phyloP scores from a whole-genome alignment of 768 basidiomycete species.

The Kwoniella newhampshirensis region DNA sequence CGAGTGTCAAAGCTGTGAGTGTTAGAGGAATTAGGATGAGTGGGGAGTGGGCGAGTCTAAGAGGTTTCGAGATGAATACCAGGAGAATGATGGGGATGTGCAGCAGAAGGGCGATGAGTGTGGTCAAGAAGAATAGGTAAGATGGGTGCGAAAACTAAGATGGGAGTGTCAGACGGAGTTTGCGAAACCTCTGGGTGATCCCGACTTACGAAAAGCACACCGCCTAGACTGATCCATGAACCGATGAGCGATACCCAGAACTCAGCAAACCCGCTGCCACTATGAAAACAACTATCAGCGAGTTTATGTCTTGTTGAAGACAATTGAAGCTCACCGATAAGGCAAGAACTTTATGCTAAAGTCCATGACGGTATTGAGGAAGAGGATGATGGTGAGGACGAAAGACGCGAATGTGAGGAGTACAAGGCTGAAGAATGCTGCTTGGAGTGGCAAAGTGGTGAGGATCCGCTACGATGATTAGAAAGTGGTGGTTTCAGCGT shows the following conservation, averaged over 20 bases:
- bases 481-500: background rate
- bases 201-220: constrained; percentile 44
- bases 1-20: constrained; percentile 36
- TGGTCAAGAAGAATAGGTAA: constrained; percentile 51
- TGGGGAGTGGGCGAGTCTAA: constrained; percentile 38
- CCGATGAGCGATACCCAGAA: constrained; percentile 50
- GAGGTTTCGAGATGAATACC: constrained; percentile 36
- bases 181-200: background rate
- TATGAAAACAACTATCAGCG: constrained; percentile 1
- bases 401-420: constrained; percentile 35
- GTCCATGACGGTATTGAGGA: constrained; percentile 44
- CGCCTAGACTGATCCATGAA: constrained; percentile 48
- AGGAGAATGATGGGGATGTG: constrained; percentile 47
- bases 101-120: constrained; percentile 42
- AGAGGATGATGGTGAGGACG: constrained; percentile 40
- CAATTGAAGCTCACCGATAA: constrained; percentile 24
- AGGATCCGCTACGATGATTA: constrained; percentile 37
- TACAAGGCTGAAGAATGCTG: constrained; percentile 41
- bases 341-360: constrained; percentile 29
- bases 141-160: constrained; percentile 49
- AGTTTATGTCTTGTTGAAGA: background rate
- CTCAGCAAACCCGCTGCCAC: constrained; percentile 49
- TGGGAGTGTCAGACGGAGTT: background rate
- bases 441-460: constrained; percentile 44
- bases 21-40: constrained; percentile 44